Evolutionary conservation across 441 rosid genomes (phyloP).

Genomic region (Iberis amara): DNA sequence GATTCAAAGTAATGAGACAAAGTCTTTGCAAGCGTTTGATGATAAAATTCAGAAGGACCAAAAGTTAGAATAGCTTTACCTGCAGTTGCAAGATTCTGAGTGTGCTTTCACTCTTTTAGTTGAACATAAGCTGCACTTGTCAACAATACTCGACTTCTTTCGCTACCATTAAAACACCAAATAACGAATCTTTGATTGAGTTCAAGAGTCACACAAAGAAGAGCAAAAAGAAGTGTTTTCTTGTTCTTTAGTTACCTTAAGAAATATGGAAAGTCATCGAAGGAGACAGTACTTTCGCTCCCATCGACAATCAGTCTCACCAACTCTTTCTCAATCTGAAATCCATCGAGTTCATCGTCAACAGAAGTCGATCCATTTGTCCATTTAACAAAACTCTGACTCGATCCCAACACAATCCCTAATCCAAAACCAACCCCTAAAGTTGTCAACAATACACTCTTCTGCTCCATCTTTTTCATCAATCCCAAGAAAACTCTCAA

Average conservation of each 20-base stretch:
- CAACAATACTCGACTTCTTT: slow-evolving; percentile 52
- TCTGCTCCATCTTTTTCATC: slow-evolving; percentile 55
- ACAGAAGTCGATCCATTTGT: slow-evolving; percentile 32
- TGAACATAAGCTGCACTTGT: slow-evolving; percentile 77
- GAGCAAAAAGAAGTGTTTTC: neutral
- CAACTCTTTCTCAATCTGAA: slow-evolving; percentile 64
- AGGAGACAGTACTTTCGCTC: slow-evolving; percentile 41
- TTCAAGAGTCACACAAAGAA: too few species aligned
- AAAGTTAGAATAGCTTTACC: slow-evolving; percentile 78
- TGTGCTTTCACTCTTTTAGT: slow-evolving; percentile 80
- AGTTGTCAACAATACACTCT: slow-evolving; percentile 56
- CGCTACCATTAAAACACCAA: slow-evolving; percentile 39
- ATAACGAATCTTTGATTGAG: too few species aligned
- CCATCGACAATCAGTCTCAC: slow-evolving; percentile 54
- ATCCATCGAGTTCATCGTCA: slow-evolving; percentile 39
- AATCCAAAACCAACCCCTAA: slow-evolving; percentile 82
- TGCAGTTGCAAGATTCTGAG: slow-evolving; percentile 77
- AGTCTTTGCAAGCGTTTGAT: slow-evolving; percentile 87
- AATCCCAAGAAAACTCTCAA: slow-evolving; percentile 20
- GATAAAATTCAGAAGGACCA: slow-evolving; percentile 75
- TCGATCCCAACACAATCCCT: slow-evolving; percentile 79
- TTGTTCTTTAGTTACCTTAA: slow-evolving; percentile 41
- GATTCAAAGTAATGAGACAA: slow-evolving; percentile 66
- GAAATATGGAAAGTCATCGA: slow-evolving; percentile 71
- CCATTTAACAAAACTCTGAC: slow-evolving; percentile 54